Evolutionary conservation across 2,329 filamentous ascomycete genomes (phyloP), one percentile per base, ranked within the genome.

Genomic region (Phaeomoniella chlamydospora): DNA sequence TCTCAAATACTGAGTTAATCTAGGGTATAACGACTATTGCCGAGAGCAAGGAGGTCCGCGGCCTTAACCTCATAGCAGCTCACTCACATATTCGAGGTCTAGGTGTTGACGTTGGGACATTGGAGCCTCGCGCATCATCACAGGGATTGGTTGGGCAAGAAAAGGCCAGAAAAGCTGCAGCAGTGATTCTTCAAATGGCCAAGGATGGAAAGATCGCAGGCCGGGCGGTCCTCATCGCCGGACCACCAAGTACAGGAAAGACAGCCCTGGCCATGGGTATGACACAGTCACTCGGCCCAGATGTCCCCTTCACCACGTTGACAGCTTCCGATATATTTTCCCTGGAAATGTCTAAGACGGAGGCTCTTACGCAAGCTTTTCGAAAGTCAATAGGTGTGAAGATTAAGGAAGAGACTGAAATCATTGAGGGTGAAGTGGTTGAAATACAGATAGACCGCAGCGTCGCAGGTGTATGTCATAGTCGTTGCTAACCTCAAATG

Each of bases 221-320:
- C 36, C 77, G 88, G 51, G 90, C 90, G 19, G 83, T 94, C 18
- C 67, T 98, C 49, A 94, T 98, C 51, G 88, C 90, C 34, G 90
- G 90, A 0, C 90, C 90, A 41, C 90, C 90, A 3, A 87, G 90
- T 62, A 98, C 90, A 36, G 90, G 90, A 52, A 98, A 98, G 67
- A 98, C 90, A 1, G 90, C 90, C 33, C 93, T 98, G 49, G 90
- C 90, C 35, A 96, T 94, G 82, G 90, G 87, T 34, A 94, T 98
- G 87, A 81, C 90, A 26, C 90, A 98, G 58, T 93, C 87, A 18
- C 74, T 98, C 36, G 90, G 88, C 32, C 63, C 86, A 34, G 90
- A 98, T 56, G 87, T 94, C 2, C 90, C 90, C 3, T 98, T 98
- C 58, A 98, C 90, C 15, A 87, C 86, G 62, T 78, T 96, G 43